Base-by-base conservation (phyloP, 352 stramenopile species). In the Phytophthora litchii region DNA sequence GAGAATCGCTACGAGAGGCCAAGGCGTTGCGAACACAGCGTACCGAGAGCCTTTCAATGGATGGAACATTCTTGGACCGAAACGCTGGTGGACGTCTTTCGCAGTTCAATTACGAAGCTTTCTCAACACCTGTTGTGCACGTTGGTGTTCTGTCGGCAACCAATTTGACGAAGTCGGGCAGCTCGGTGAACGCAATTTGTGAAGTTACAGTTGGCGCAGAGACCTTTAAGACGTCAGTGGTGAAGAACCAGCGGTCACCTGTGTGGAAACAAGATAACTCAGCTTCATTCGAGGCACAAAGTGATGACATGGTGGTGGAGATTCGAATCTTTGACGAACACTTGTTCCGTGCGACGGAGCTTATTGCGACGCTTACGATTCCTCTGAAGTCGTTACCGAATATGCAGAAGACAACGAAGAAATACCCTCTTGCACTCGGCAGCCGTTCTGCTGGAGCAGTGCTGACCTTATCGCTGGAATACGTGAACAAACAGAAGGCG, bases 231-330 rank as follows among this genome's bases (percentile, higher is more conserved):
- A 94, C 86, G 37, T 88, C 79, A 20, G 78, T 91, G 10, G 80
- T 94, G 19, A 92, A 92, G 52, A 78, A 76, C 45, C 83, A 93
- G 47, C 81, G 83, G 12, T 94, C 86, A 11, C 86, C 86, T 12
- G 86, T 93, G n/a, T 94, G 83, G 86, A 86, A 88, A 23, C 83
- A 92, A 45, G 86, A 93, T 48, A 94, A 94, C 58, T 88, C 78
- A 2, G 86, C 83, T 31, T 91, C 86, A 6, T 94, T 94, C 36
- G 86, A 92, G 61, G 86, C 72, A 0, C 81, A 74, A 2, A 86
- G 59, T 37, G 80, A 94, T 50, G 83, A 93, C 23, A 92, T 87
- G 76, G 86, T 90, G 21, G 73, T 94, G 32, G 86, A 94, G 58
- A 80, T 94, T 34, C 86, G 86, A 50, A 76, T 94, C 17, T 93